Conservation (phyloP, 139 green algal genomes). For the Cymbomonas tetramitiformis region DNA sequence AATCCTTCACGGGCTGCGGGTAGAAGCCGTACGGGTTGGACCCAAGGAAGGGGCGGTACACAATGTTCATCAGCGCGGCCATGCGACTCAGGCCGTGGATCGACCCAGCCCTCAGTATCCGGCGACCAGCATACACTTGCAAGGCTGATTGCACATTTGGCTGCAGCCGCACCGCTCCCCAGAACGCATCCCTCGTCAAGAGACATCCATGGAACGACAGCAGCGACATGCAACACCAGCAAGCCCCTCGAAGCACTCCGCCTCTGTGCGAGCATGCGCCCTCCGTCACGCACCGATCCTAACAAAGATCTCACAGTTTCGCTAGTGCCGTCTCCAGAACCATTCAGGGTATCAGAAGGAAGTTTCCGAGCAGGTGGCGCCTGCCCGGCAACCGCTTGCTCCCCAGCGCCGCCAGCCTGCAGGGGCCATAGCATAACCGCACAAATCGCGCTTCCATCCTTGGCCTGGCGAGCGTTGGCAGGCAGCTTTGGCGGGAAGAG, state of each 20-base stretch:
- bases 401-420: background rate
- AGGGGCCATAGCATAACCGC: background rate
- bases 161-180: background rate
- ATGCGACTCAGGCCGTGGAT: slow-evolving; percentile 83
- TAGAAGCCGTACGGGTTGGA: slow-evolving; percentile 31
- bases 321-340: no score
- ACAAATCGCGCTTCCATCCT: background rate
- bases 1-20: slow-evolving; percentile 9
- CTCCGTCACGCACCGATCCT: no score
- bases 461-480: no score
- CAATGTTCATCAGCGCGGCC: slow-evolving; percentile 76
- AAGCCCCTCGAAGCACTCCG: background rate
- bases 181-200: background rate
- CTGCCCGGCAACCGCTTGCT: no score
- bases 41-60: slow-evolving; percentile 68
- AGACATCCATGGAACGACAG: background rate
- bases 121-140: slow-evolving; percentile 40
- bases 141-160: slow-evolving; percentile 24
- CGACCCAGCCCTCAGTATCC: slow-evolving; percentile 50
- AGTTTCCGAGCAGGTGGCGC: no score
- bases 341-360: no score
- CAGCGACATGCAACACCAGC: background rate
- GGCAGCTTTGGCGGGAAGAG: no score
- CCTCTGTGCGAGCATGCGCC: background rate
- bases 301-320: no score